Base-by-base conservation (phyloP, 148 eudicot genomes). In the Rheum nobile region DNA sequence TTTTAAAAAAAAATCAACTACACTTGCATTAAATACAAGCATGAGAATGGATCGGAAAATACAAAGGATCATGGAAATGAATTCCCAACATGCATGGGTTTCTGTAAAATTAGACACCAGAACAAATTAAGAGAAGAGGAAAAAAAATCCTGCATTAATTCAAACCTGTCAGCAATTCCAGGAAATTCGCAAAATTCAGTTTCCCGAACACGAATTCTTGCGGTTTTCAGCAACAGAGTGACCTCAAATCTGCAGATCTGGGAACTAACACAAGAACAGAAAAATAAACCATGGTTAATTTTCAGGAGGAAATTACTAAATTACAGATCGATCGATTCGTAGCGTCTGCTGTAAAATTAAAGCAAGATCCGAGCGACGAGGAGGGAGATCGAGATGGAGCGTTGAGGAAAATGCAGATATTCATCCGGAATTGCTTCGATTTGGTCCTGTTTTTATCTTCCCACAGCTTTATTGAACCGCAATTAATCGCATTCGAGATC, bases 401-500 rank as follows among this genome's bases (percentile, higher is more conserved):
- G 32, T 48, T 5, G 31, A 26, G 55, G 55, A 4, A 48, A 48
- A 48, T n/a, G 21, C 55, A 16, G 55, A 59, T 28, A 28, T 11
- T 12, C 17, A 28, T 34, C 38, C 70, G 38, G 21, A 31, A 28
- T 31, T 19, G 39, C 3, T 31, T 34, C 22, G 70, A 65, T 13
- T 75, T 80, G 87, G 79, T 74, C 75, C 80, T 84, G 72, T 75
- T 72, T 78, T 79, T 89, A 78, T 84, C 89, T 85, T 89, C 90
- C 93, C 93, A 89, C 93, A 89, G 90, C 93, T 85, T 89, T 85
- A 84, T 85, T 89, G 93, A 89, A 89, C 93, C 71, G 85, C 86
- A 76, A 77, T 21, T 8, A 34, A 17, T 6, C 39, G 41, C 17
- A 32, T 2, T 13, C 68, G 68, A 61, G 44, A 71, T 71, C 75